Evolutionary conservation across 495 filamentous ascomycete species (phyloP).

Genomic region (Penicillium argentinense): DNA sequence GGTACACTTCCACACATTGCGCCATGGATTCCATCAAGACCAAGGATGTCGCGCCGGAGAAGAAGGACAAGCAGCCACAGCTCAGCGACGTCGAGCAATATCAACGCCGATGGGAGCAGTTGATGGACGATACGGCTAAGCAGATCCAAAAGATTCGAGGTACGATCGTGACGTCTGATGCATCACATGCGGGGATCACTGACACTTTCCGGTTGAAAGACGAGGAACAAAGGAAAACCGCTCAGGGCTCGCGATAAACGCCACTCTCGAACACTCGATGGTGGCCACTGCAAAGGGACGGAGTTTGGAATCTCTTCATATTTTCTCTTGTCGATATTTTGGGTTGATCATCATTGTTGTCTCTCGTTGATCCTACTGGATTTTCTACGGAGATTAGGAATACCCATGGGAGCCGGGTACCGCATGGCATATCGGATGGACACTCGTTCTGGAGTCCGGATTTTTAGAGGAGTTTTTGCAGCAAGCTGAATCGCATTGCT

Average conservation of each 20-base stretch:
- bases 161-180: conserved; percentile 9
- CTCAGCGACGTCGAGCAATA: conserved; percentile 20
- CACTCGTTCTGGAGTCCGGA: no score
- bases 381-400: no score
- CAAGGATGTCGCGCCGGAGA: neutral
- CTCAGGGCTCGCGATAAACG: neutral
- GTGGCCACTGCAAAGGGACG: no score
- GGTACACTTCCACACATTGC: neutral
- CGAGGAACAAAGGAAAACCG: conserved; percentile 16
- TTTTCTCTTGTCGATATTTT: no score
- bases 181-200: conserved; percentile 22
- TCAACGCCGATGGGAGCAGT: conserved; percentile 24
- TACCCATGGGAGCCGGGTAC: no score
- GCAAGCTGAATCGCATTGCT: no score
- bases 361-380: no score
- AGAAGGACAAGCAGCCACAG: conserved; percentile 6
- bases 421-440: no score
- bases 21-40: conserved; percentile 19
- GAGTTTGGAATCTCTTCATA: no score
- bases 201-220: conserved; percentile 13
- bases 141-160: conserved; percentile 28
- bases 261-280: no score
- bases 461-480: no score
- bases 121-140: conserved; percentile 24
- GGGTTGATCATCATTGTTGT: no score